Base-by-base conservation (phyloP, 306 rosid species). In the Lathyrus aphaca region DNA sequence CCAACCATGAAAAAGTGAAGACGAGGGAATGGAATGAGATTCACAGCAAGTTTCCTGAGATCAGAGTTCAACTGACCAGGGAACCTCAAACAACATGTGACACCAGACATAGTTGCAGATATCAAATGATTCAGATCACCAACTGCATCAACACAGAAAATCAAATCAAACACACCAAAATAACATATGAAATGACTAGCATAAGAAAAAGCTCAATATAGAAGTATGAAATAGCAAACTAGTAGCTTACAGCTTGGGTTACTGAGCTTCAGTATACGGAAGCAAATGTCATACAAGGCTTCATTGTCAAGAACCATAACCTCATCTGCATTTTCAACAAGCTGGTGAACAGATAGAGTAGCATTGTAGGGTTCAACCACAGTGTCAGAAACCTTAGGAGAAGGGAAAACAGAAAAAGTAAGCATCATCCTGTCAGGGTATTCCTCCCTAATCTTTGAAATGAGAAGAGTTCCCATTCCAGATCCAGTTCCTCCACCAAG, bases 181-280 rank as follows among this genome's bases (percentile, higher is more conserved):
- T 6, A 14, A 14, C 63, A 56, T 11, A 27, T 13, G 6, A 27
- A 56, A 27, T 25, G 5, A 56, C 11, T 5, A 12, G 37, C n/a
- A 0, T 27, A 27, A 27, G 39, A 25, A 6, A 56, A 56, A 2
- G 10, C 4, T 13, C 11, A 27, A 13, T 1, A 56, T 27, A 6
- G 11, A 8, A 14, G 0, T 6, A 5, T 14, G 5, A 13, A 56
- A 56, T 13, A 56, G 39, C 40, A 2, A 27, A 10, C 11, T 7
- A 1, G 9, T 7, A 1, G 9, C 97, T 13, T 56, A 56, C 63
- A 56, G 63, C 63, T 56, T 56, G 63, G 63, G 63, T 56, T 56
- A 39, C 63, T 56, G 19, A 56, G 40, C 63, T 56, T 56, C 39
- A 56, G 6, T 27, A 56, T 56, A 5, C 63, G 63, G 40, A 56